These are phyloP conservation scores for Camellia lanceoleosa DNA, from an alignment of 148 eudicot species.

Conservation along the genomic window DNA sequence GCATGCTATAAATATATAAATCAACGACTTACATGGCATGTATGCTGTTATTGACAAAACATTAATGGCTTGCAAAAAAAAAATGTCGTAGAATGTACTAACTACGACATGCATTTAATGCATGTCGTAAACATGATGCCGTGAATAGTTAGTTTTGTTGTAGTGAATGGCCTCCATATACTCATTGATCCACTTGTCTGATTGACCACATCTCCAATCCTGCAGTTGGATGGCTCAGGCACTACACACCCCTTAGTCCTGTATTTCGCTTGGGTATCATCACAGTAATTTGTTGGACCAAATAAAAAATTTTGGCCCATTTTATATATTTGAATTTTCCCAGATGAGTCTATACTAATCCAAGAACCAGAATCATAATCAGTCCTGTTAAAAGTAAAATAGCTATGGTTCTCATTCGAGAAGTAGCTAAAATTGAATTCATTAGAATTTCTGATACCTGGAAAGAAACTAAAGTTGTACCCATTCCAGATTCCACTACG, in stretches of 20 bases:
- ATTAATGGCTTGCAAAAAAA: too few relatives aligned
- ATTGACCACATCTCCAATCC: background rate
- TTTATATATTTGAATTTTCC: background rate
- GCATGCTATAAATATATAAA: too few relatives aligned
- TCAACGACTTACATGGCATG: too few relatives aligned
- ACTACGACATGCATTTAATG: too few relatives aligned
- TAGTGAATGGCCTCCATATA: background rate
- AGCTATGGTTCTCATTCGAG: background rate
- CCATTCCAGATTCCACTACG: background rate
- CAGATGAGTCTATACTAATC: background rate
- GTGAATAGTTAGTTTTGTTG: too few relatives aligned
- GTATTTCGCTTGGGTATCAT: background rate
- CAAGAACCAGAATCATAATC: background rate
- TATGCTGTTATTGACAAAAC: too few relatives aligned
- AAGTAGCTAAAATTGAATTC: background rate
- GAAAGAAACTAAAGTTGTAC: background rate
- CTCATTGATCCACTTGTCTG: too few relatives aligned
- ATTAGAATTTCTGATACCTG: too few relatives aligned
- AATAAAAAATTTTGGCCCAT: background rate
- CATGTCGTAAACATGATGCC: too few relatives aligned
- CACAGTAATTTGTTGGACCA: background rate
- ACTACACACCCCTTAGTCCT: background rate
- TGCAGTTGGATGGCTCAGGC: background rate
- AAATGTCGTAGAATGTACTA: too few relatives aligned
- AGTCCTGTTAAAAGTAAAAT: background rate